Evolutionary conservation across 148 eudicot genomes (phyloP), one percentile per base, ranked within the genome.

Genomic region (Rhododendron henanense): DNA sequence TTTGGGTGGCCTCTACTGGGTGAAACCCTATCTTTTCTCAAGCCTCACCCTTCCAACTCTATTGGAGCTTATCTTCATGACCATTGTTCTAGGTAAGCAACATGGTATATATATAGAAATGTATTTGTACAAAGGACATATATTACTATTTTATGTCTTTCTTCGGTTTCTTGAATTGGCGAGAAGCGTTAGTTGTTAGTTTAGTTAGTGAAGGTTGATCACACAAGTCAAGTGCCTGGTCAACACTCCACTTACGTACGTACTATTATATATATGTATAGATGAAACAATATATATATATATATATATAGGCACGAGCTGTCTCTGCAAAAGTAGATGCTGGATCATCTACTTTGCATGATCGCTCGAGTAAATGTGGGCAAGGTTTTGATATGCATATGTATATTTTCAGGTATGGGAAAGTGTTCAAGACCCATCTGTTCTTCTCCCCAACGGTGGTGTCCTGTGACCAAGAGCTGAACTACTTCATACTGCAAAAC

Each of bases 1-100:
- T 92, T 93, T 90, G 93, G 95, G 21, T 92, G 92, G 93, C 95
- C 95, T 71, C 69, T 93, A 47, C 85, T 93, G 85, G 95, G 95
- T 51, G 95, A 93, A 87, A 93, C 95, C 84, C 86, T 91, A 28
- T 78, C 91, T 31, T 91, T 91, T 86, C 87, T 93, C 79, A 92
- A 90, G 85, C 93, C 93, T 90, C 95, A 93, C 78, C 89, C 95
- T 84, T 92, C 95, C 25, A 88, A 88, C 80, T 89, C 95, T 4
- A 44, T 85, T 85, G 95, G 95, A 4, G 39, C 83, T 67, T 93
- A 90, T 78, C 90, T 93, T 80, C 92, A 92, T 82, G 84, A 88
- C 69, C 95, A 92, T 88, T 93, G 95, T 55, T 90, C 91, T 78
- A 93, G 93, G 95, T 90, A 81, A 82, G 90, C 71, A 1, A 53